These are phyloP conservation scores for Gossypium schwendimanii DNA, from an alignment of 441 rosid genomes.

Conservation along the genomic window DNA sequence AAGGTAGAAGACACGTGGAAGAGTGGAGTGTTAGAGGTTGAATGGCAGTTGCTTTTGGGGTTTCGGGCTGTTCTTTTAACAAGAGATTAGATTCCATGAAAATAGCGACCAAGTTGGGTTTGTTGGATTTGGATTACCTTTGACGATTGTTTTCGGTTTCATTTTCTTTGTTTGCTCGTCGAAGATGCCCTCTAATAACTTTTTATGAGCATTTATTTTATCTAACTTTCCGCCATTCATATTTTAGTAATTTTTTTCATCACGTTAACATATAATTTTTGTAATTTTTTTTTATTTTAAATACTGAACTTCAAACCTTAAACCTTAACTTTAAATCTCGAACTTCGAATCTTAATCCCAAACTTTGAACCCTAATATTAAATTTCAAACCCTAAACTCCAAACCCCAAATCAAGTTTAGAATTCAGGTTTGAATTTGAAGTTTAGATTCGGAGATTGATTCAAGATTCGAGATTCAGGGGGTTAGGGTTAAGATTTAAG, in stretches of 20 bases:
- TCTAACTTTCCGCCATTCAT: no score
- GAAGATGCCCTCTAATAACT: background rate
- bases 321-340: no score
- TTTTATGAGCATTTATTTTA: no score
- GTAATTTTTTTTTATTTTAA: fast-evolving
- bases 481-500: no score
- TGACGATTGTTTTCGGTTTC: background rate
- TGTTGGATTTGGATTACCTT: background rate
- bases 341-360: fast-evolving
- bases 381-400: no score
- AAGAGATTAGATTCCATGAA: background rate
- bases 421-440: fast-evolving
- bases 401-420: fast-evolving
- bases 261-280: fast-evolving
- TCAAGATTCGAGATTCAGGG: no score
- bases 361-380: no score
- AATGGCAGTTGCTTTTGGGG: conserved; percentile 15
- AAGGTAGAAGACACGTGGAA: conserved; percentile 25
- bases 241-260: no score
- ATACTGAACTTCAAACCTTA: fast-evolving
- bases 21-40: conserved; percentile 6
- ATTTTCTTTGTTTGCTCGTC: background rate
- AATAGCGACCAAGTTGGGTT: background rate
- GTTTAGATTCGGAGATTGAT: no score
- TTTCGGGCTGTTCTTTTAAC: background rate